These are phyloP conservation scores for Fusarium sp. DNA, from an alignment of 2,329 filamentous ascomycete species.

Conservation along the genomic window DNA sequence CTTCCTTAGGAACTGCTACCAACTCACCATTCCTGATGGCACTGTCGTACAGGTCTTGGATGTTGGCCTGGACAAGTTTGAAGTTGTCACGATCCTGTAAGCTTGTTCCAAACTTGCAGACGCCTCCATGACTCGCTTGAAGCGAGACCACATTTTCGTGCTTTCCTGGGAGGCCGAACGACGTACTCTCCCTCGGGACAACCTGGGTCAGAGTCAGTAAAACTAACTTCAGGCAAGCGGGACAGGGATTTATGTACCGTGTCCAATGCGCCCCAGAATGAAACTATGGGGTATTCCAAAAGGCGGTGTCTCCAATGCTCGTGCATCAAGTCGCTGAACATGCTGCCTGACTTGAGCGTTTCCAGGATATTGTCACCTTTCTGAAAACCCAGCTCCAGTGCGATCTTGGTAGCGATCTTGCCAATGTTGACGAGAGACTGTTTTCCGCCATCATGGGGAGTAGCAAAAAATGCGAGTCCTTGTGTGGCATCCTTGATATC, in stretches of 20 bases:
- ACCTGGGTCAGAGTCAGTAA: neutral
- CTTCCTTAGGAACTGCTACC: neutral
- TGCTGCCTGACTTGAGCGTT: rapidly evolving
- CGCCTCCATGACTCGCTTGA: neutral
- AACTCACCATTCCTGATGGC: neutral
- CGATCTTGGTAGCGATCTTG: neutral
- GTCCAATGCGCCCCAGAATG: neutral
- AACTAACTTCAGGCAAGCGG: rapidly evolving
- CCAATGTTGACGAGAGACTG: neutral
- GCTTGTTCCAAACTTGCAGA: neutral
- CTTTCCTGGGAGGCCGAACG: neutral
- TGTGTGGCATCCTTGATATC: neutral
- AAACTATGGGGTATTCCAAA: neutral
- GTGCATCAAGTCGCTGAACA: neutral
- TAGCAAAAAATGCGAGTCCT: neutral
- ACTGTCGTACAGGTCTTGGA: neutral
- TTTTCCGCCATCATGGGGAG: neutral
- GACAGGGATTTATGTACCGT: neutral
- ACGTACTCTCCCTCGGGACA: neutral
- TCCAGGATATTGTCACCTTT: neutral
- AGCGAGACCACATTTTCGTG: neutral
- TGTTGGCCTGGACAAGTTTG: neutral
- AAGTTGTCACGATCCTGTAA: neutral
- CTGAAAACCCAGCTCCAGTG: rapidly evolving
- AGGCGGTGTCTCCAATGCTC: neutral